Conservation (phyloP, 176 grass and related monocot species). For the Tuctoria greenei region DNA sequence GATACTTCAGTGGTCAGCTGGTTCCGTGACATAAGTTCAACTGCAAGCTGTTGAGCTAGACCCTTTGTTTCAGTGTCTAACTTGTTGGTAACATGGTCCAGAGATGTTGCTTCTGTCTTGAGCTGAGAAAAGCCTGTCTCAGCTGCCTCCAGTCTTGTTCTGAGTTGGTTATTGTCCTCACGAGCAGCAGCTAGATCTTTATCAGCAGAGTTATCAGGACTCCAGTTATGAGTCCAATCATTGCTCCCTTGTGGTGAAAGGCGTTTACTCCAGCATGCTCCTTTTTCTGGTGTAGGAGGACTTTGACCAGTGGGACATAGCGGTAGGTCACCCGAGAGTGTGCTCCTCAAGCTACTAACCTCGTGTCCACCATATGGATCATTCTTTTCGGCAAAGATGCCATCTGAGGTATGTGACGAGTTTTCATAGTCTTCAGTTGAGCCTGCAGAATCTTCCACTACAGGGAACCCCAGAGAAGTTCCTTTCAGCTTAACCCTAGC, state of each 20-base stretch:
- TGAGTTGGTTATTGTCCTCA: constrained; percentile 79
- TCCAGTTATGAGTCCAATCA: constrained; percentile 76
- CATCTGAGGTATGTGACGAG: constrained; percentile 82
- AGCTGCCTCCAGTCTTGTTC: constrained; percentile 77
- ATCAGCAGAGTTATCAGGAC: constrained; percentile 51
- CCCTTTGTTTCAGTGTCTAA: constrained; percentile 75
- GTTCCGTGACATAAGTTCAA: constrained; percentile 82
- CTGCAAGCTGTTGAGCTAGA: constrained; percentile 59
- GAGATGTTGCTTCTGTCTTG: constrained; percentile 73
- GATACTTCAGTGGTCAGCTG: constrained; percentile 77
- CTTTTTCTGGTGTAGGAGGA: constrained; percentile 57
- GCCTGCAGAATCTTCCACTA: constrained; percentile 58
- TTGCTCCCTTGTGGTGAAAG: constrained; percentile 76
- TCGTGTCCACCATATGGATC: constrained; percentile 61
- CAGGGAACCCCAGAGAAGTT: constrained; percentile 52
- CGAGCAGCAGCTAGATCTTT: constrained; percentile 65
- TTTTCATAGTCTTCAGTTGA: constrained; percentile 88
- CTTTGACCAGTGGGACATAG: constrained; percentile 50
- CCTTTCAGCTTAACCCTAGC: constrained; percentile 67
- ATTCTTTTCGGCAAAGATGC: constrained; percentile 76
- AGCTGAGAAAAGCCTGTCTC: constrained; percentile 88
- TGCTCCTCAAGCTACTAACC: constrained; percentile 55
- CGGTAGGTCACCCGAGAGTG: constrained; percentile 42
- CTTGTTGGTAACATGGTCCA: constrained; percentile 71
- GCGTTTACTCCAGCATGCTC: constrained; percentile 35